Conservation (phyloP, 2,329 filamentous ascomycete genomes). For the Emericellopsis atlantica region DNA sequence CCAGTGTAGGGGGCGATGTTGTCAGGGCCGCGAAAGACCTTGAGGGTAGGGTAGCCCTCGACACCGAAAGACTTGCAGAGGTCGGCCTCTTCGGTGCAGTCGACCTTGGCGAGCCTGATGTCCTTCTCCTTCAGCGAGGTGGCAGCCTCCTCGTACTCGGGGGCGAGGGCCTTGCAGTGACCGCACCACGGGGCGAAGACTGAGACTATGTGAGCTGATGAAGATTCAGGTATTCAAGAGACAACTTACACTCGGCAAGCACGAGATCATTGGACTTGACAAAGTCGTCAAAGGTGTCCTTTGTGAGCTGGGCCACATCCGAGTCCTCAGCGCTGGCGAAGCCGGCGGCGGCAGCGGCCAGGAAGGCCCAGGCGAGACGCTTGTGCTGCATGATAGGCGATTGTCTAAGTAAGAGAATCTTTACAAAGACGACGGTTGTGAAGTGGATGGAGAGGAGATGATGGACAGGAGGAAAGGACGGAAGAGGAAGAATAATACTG, state of each 20-base stretch:
- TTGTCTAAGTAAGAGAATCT: not conserved
- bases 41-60: constrained; percentile 96
- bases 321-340: constrained; percentile 54
- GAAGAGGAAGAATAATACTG: not conserved
- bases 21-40: constrained; percentile 90
- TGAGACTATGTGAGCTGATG: constrained; percentile 14
- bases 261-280: constrained; percentile 78
- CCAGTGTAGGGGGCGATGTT: constrained; percentile 75
- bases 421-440: not conserved
- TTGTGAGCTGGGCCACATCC: constrained; percentile 75
- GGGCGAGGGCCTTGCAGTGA: constrained; percentile 96
- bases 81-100: constrained; percentile 89
- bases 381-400: constrained; percentile 31
- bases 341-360: constrained; percentile 40
- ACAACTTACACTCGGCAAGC: constrained; percentile 74
- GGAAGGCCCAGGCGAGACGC: constrained; percentile 38
- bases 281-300: constrained; percentile 79
- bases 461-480: constrained; percentile 1
- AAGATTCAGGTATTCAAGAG: not conserved
- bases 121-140: constrained; percentile 79
- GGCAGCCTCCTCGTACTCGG: constrained; percentile 80
- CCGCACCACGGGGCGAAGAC: constrained; percentile 96
- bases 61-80: constrained; percentile 85
- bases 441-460: not conserved
- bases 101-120: constrained; percentile 75